Evolutionary conservation across 2,329 filamentous ascomycete species (phyloP).

Genomic region (Aureobasidium sp.): DNA sequence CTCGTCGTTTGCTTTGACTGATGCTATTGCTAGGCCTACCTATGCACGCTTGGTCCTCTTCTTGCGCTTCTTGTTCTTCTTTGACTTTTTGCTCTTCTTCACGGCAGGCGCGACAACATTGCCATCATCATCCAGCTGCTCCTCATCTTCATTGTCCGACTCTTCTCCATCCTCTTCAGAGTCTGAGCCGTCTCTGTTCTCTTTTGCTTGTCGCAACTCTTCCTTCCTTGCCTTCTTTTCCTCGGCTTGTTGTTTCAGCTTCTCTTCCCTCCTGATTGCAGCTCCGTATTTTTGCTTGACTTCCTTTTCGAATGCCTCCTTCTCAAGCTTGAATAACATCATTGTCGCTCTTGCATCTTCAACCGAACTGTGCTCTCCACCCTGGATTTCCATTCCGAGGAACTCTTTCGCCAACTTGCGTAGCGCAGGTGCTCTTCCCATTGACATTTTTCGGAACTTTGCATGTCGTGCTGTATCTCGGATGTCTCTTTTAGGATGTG

Average conservation of each 20-base stretch:
- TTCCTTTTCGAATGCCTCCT: constrained; percentile 77
- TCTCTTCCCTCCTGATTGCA: constrained; percentile 22
- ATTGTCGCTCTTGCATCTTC: constrained; percentile 85
- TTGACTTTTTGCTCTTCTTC: constrained; percentile 19
- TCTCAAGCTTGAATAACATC: constrained; percentile 77
- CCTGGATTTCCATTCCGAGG: constrained; percentile 53
- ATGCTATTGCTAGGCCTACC: background rate
- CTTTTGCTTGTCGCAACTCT: constrained; percentile 22
- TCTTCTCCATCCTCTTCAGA: constrained; percentile 19
- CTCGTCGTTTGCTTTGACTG: too few relatives aligned
- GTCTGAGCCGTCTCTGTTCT: constrained; percentile 16
- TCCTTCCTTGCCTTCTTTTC: constrained; percentile 20
- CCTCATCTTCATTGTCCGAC: constrained; percentile 19
- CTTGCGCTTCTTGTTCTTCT: constrained; percentile 29
- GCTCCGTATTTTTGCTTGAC: constrained; percentile 58
- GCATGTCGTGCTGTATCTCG: constrained; percentile 77
- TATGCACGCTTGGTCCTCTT: constrained; percentile 30
- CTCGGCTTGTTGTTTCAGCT: constrained; percentile 16
- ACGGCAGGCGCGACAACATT: constrained; percentile 1
- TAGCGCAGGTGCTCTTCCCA: constrained; percentile 62
- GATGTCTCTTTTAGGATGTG: constrained; percentile 69
- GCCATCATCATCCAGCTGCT: constrained; percentile 21
- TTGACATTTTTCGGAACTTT: constrained; percentile 63
- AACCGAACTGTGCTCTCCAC: constrained; percentile 54
- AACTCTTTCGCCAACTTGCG: constrained; percentile 52